Conservation (phyloP, 176 grass and related monocot genomes). For the Lolium rigidum region DNA sequence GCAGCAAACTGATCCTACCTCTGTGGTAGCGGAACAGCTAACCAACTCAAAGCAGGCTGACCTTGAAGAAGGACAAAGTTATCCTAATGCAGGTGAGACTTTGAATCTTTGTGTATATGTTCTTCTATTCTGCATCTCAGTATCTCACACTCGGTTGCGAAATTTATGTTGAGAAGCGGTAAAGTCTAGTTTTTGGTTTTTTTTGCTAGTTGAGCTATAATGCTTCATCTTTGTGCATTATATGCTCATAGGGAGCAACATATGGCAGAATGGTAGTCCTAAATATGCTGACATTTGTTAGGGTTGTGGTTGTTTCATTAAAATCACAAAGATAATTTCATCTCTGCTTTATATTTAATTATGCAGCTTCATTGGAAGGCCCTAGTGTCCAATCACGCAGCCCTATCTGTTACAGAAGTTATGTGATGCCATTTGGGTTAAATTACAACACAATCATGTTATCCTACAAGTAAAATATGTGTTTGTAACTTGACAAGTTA, state of each 20-base stretch:
- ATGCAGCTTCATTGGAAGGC: background rate
- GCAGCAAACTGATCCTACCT: constrained; percentile 36
- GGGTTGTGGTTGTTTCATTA: background rate
- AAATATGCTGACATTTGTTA: constrained; percentile 16
- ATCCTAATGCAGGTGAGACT: constrained; percentile 40
- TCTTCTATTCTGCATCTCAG: constrained; percentile 4
- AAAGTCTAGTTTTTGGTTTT: constrained; percentile 1
- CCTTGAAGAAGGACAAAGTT: background rate
- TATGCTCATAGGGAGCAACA: constrained; percentile 8
- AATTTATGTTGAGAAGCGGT: background rate
- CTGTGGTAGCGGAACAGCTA: constrained; percentile 32
- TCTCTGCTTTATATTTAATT: constrained; percentile 4
- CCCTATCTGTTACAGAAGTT: background rate
- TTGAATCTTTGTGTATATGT: background rate
- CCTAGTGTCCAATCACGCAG: background rate
- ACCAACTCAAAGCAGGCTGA: constrained; percentile 5
- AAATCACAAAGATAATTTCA: background rate
- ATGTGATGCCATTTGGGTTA: background rate
- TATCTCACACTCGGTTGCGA: too few species aligned
- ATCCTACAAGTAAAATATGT: background rate
- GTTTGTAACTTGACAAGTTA: background rate
- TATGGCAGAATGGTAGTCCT: background rate
- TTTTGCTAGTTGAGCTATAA: constrained; percentile 23
- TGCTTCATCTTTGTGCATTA: constrained; percentile 5
- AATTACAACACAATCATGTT: background rate